Percentiles rank a stretch among this genome's conserved stretches.
Conservation (phyloP, 106 monocot species). For the Dactylorhiza incarnata region DNA sequence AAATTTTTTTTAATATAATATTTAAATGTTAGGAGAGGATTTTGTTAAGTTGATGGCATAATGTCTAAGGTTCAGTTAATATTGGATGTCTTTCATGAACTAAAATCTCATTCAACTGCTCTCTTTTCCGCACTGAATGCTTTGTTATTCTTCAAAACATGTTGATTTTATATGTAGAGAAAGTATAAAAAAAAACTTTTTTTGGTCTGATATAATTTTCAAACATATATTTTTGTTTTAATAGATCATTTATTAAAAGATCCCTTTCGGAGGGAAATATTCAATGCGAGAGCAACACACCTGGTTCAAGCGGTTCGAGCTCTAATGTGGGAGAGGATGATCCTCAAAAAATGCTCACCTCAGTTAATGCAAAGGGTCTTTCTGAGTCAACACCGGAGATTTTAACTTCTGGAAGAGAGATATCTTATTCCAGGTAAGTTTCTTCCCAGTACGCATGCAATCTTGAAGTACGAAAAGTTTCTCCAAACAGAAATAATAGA, state of each 20-base stretch:
- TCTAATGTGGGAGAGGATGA: conserved; percentile 21
- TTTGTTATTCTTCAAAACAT: conserved; percentile 2
- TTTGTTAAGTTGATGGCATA: background rate
- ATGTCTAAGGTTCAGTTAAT: background rate
- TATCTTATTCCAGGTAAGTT: conserved; percentile 59
- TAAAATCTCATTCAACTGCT: background rate
- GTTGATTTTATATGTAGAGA: background rate
- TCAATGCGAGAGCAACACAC: conserved; percentile 30
- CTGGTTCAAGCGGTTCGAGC: conserved; percentile 21
- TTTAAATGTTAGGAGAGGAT: background rate
- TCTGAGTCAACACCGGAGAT: conserved; percentile 69
- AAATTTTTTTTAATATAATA: background rate
- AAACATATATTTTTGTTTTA: conserved; percentile 8
- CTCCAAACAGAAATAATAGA: background rate
- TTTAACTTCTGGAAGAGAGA: conserved; percentile 33
- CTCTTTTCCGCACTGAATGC: background rate
- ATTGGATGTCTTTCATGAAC: background rate
- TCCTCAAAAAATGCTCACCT: conserved; percentile 13
- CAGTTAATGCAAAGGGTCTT: conserved; percentile 20
- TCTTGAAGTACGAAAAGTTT: background rate
- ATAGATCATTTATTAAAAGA: conserved; percentile 74
- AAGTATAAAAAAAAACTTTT: background rate
- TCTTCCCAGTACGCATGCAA: background rate
- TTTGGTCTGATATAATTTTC: background rate
- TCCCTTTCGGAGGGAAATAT: conserved; percentile 86